Conservation (phyloP, 2,329 filamentous ascomycete species). For the Venturia aucupariae region DNA sequence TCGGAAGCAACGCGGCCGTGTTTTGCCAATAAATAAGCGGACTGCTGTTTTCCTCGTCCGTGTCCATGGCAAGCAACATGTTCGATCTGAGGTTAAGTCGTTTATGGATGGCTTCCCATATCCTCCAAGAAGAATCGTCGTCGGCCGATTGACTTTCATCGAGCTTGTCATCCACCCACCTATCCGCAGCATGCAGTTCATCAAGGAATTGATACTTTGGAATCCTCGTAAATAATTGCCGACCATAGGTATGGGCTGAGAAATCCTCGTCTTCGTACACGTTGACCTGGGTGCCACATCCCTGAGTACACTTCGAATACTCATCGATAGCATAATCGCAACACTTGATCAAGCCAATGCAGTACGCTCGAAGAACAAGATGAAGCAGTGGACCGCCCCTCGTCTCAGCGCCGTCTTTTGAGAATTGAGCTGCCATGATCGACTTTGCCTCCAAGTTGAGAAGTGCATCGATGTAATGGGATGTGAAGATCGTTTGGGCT, state of each 20-base stretch:
- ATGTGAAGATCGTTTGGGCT: conserved; percentile 90
- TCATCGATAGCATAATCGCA: conserved; percentile 70
- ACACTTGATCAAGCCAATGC: conserved; percentile 71
- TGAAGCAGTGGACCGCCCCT: conserved; percentile 29
- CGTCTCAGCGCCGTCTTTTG: conserved; percentile 30
- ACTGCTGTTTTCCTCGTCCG: conserved; percentile 13
- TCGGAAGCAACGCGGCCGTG: conserved; percentile 35
- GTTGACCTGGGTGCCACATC: conserved; percentile 54
- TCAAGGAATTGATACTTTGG: conserved; percentile 46
- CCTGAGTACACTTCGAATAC: conserved; percentile 34
- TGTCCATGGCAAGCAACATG: conserved; percentile 48
- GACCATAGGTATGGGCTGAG: conserved; percentile 81
- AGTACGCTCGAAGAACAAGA: conserved; percentile 72
- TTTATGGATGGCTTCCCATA: conserved; percentile 41
- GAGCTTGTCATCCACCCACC: not conserved
- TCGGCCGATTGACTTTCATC: not conserved
- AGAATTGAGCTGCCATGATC: conserved; percentile 55
- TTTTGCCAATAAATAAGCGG: conserved; percentile 26
- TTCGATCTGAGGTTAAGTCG: conserved; percentile 59
- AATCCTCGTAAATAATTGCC: conserved; percentile 61
- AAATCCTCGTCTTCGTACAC: conserved; percentile 99
- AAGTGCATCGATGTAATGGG: conserved; percentile 77
- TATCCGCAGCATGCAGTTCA: conserved; percentile 22
- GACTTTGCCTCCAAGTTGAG: conserved; percentile 58
- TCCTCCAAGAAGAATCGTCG: conserved; percentile 39